Base-by-base conservation (phyloP, 1,284 basidiomycete species). In the Sanghuangporus weigelae region DNA sequence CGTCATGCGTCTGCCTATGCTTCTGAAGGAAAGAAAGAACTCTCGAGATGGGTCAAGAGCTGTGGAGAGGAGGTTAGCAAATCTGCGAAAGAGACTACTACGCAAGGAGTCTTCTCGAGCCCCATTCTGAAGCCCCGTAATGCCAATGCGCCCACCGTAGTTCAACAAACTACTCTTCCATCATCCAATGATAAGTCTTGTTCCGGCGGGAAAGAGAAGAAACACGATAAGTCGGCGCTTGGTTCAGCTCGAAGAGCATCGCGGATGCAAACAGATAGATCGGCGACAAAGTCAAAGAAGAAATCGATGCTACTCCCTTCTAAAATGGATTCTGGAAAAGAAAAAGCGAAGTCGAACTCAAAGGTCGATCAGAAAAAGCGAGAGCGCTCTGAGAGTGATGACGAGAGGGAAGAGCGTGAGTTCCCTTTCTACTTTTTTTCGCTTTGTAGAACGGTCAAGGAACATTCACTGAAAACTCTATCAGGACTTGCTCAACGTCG, bases 401-500 rank as follows among this genome's bases (percentile, higher is more conserved):
- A 71, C 4, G 74, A 74, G 59, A 68, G 68, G 39, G 57, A 64
- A 55, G 68, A 68, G 16, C 67, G 76, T 76, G 66, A 59, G 74
- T 68, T 31, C n/a, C 36, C 54, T 21, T 54, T 42, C 19, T 26
- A 21, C 14, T 26, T 8, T 40, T 7, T 26, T 8, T 40, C 16
- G 7, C 16, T 31, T 40, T 12, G 35, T 35, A n/a, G 12, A 49
- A 26, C 38, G 44, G 46, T 50, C 38, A 50, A 42, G 53, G 7
- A 21, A 44, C 10, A 31, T 35, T 36, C 7, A 42, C 36, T 40
- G 39, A 49, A 10, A 56, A 50, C 12, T 53, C 60, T 50, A 44
- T 31, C 56, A 87, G 86, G 84, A 66, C 71, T 86, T 7, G 73
- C 76, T 19, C 81, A 84, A 68, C 81, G 86, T 23, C 79, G 83